Base-by-base conservation (phyloP, 148 eudicot species). In the Amaranthus palmeri region DNA sequence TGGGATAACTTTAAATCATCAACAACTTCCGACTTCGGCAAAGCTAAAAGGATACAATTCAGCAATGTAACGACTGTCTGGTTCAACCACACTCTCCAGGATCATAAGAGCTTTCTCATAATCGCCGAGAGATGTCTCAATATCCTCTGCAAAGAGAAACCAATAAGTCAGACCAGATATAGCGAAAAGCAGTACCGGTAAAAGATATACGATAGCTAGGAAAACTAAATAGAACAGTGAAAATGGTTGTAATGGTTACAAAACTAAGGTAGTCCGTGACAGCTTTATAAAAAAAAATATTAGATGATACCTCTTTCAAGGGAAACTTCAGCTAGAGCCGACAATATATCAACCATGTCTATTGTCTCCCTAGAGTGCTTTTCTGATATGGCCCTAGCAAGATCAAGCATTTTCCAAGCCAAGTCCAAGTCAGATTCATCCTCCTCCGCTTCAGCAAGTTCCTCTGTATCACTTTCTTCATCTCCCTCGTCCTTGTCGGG, bases 381-480 rank as follows among this genome's bases (percentile, higher is more conserved):
- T 77, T 90, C 97, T 65, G 80, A 85, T 79, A 92, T 96, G 61
- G 90, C 99, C 81, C 99, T 86, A 6, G 97, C 93, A 83, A 92
- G 82, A 88, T 96, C 99, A 60, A 96, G 87, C 96, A 88, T 88
- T 82, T 96, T 92, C 96, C 99, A 96, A 48, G 99, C 93, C 79
- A 88, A 83, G 76, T 92, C 97, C 79, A 96, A 81, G 86, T 92
- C 97, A 80, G 97, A 88, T 73, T 92, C 99, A 54, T 92, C 97
- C 80, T 92, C 98, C 60, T 93, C 95, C 12, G 79, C 98, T 56
- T 89, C 96, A 74, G 63, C 86, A 7, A 56, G 75, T 53, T 90
- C 92, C n/a, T 88, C 96, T 57, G 61, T 75, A 76, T 91, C 98
- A 80, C 90, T 87, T 67, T 74, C 96, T 65, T 84, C 86, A 12